These are phyloP conservation scores for Phytophthora pluvialis DNA, from an alignment of 352 stramenopile species.

Conservation along the genomic window DNA sequence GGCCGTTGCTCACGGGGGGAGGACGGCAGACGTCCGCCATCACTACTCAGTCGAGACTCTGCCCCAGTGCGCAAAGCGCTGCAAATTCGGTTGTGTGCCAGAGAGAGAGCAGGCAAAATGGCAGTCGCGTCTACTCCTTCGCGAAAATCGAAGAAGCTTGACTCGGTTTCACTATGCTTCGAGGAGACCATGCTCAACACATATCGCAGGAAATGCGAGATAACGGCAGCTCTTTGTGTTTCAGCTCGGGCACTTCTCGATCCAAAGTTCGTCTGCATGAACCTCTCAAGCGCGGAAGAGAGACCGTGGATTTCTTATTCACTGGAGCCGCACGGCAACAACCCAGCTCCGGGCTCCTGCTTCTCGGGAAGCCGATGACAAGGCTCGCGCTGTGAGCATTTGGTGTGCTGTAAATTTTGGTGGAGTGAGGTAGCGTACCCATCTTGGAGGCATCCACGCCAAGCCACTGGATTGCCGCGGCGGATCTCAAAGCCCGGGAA, in stretches of 20 bases:
- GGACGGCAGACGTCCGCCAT: slow-evolving; percentile 25
- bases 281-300: slow-evolving; percentile 11
- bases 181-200: slow-evolving; percentile 17
- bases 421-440: slow-evolving; percentile 23
- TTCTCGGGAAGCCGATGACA: too few species aligned
- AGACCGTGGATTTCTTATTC: slow-evolving; percentile 17
- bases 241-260: too few species aligned
- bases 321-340: not conserved
- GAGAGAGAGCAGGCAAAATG: not conserved
- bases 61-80: not conserved
- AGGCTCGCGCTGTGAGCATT: not conserved
- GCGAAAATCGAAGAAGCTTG: slow-evolving; percentile 13
- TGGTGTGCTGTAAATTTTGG: slow-evolving; percentile 23
- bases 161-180: slow-evolving; percentile 23
- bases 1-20: slow-evolving; percentile 32
- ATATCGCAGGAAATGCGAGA: slow-evolving; percentile 20
- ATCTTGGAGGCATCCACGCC: slow-evolving; percentile 23
- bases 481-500: slow-evolving; percentile 6
- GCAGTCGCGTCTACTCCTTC: slow-evolving; percentile 14
- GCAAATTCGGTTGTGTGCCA: slow-evolving; percentile 38
- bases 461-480: slow-evolving; percentile 26
- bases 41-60: not conserved
- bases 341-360: not conserved
- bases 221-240: slow-evolving; percentile 19
- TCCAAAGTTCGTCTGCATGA: not conserved